These are phyloP conservation scores for Boletus patriciae DNA, from an alignment of 768 basidiomycete species.

Conservation along the genomic window DNA sequence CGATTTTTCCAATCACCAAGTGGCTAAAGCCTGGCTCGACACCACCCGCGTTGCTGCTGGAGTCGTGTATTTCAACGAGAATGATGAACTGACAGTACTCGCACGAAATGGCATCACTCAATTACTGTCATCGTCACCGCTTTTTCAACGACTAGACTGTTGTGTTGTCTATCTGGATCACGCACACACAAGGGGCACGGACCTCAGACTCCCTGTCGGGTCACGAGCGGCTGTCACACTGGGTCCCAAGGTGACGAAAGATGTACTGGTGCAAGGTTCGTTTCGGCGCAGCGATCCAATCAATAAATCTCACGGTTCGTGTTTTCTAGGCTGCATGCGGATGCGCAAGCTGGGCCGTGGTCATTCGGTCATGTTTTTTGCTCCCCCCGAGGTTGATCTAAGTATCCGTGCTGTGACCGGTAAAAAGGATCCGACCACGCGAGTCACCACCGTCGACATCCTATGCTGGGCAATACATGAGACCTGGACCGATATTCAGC, in stretches of 20 bases:
- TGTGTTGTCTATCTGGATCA: constrained; percentile 40
- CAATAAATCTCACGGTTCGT: not conserved
- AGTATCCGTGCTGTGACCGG: constrained; percentile 36
- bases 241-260: constrained; percentile 38
- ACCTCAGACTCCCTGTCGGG: constrained; percentile 32
- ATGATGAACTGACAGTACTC: constrained; percentile 32
- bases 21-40: constrained; percentile 43
- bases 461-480: too few relatives aligned
- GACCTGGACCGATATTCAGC: too few relatives aligned
- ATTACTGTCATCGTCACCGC: constrained; percentile 29
- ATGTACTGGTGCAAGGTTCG: constrained; percentile 35
- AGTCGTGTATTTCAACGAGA: constrained; percentile 29
- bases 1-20: constrained; percentile 42
- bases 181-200: constrained; percentile 40
- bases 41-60: constrained; percentile 8
- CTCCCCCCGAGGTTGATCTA: constrained; percentile 39
- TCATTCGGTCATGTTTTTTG: constrained; percentile 48
- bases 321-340: constrained; percentile 46
- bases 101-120: constrained; percentile 19
- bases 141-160: constrained; percentile 25
- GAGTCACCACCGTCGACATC: too few relatives aligned
- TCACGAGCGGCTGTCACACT: constrained; percentile 37
- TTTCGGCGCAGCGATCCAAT: not conserved
- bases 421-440: too few relatives aligned
- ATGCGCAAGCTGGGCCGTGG: constrained; percentile 49